Base-by-base conservation (phyloP, 495 filamentous ascomycete species). In the Xylaria acuta region DNA sequence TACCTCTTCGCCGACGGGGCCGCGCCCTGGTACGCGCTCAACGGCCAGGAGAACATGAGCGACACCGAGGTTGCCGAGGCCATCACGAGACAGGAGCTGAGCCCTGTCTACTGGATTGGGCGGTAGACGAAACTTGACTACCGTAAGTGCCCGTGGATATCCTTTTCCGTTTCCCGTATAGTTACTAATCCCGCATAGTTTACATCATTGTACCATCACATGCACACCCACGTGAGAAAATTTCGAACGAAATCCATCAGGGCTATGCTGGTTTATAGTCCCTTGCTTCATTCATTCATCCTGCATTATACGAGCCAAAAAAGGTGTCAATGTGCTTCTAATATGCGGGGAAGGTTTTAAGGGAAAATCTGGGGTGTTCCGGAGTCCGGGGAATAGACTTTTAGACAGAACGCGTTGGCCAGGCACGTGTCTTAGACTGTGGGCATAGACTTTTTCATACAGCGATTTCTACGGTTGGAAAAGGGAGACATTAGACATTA, bases 11-110 rank as follows among this genome's bases (percentile, higher is more conserved):
- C 58, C 54, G 74, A 77, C 30, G 69, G 59, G n/a, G 68, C 77
- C 30, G 76, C 77, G 43, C 75, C 75, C 16, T 77, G 77, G 75
- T 79, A 71, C 49, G 75, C 74, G 27, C 74, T 77, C 53, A 79
- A 79, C 34, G 74, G 74, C 1, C 76, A 78, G 64, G 77, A 77
- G 66, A 64, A 66, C 67, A 79, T 79, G 76, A 75, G 71, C 22
- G 77, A 77, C 8, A 59, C 69, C n/a, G 74, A 76, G 59, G 74
- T 79, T 38, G 75, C 76, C 6, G 77, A 78, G 70, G 75, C 77
- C 0, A 77, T 78, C 36, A 34, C 66, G 16, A 69, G 74, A 22
- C 77, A 79, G 56, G 75, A 71, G 9, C 47, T 76, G 1, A 72
- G 74, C 11, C 75, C 77, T 16, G 70, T 73, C 14, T 77, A 77